Evolutionary conservation across 805 yeast species (phyloP).

Genomic region (Ogataea paradorogensis): DNA sequence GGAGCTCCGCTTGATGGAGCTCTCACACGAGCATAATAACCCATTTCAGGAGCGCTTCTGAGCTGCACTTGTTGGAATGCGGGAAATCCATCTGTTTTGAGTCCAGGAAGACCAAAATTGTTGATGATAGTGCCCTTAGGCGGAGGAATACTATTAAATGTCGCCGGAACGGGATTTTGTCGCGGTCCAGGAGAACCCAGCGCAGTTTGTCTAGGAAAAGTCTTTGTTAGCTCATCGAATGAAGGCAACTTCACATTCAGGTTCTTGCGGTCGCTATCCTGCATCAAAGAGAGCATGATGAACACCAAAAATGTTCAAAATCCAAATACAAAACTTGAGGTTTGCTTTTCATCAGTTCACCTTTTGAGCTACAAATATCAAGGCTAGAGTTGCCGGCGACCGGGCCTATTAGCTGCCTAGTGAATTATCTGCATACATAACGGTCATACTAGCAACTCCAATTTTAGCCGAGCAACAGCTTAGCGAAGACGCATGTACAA

Average conservation of each 20-base stretch:
- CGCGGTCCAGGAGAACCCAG: background rate
- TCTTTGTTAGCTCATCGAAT: conserved; percentile 22
- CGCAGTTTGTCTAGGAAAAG: conserved; percentile 13
- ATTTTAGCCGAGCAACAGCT: background rate
- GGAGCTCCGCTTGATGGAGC: background rate
- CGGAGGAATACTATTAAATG: background rate
- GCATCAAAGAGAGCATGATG: conserved; percentile 14
- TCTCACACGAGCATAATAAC: background rate
- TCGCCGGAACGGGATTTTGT: background rate
- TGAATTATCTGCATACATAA: background rate
- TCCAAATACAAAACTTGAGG: background rate
- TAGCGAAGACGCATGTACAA: background rate
- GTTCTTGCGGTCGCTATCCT: conserved; percentile 10
- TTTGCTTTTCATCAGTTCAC: background rate
- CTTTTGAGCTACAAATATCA: background rate
- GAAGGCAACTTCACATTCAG: conserved; percentile 22
- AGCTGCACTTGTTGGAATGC: conserved; percentile 6
- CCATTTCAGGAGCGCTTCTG: conserved; percentile 2
- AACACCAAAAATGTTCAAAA: conserved; percentile 3
- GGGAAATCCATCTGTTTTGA: conserved; percentile 2
- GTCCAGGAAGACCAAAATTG: conserved; percentile 3
- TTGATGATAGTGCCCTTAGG: background rate
- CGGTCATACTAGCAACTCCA: background rate
- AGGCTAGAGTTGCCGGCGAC: conserved; percentile 1
- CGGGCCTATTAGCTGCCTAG: background rate